Conservation (phyloP, 2,329 filamentous ascomycete species). For the Ceratocystis smalleyi region DNA sequence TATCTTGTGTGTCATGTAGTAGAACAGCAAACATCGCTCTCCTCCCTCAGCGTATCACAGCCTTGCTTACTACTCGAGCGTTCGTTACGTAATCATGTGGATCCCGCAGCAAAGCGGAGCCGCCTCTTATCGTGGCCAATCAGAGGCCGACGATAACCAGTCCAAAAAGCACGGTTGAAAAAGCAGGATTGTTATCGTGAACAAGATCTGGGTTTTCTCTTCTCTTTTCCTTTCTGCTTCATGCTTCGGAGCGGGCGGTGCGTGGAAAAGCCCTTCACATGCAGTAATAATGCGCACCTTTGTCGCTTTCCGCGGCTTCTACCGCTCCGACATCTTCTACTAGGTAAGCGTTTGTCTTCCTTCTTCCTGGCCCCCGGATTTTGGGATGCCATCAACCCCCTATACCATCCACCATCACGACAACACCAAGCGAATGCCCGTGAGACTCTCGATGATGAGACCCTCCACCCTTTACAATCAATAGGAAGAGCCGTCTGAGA, state of each 20-base stretch:
- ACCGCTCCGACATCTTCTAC: neutral
- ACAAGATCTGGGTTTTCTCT: neutral
- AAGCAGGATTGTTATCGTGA: neutral
- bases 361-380: neutral
- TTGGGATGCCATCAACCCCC: neutral
- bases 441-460: conserved; percentile 25
- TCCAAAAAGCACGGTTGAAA: neutral
- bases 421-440: neutral
- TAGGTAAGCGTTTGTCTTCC: neutral
- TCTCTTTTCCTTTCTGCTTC: neutral
- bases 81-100: neutral
- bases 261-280: neutral
- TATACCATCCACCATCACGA: neutral
- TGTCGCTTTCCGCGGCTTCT: neutral
- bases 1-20: neutral
- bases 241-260: neutral
- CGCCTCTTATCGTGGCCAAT: neutral
- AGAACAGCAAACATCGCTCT: neutral
- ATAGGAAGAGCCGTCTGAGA: conserved; percentile 32
- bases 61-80: neutral
- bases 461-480: conserved; percentile 22
- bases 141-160: neutral
- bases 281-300: neutral
- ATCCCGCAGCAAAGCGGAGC: neutral
- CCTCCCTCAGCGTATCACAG: neutral